Conservation (phyloP, 2,329 filamentous ascomycete genomes). For the Trichoderma sp. region DNA sequence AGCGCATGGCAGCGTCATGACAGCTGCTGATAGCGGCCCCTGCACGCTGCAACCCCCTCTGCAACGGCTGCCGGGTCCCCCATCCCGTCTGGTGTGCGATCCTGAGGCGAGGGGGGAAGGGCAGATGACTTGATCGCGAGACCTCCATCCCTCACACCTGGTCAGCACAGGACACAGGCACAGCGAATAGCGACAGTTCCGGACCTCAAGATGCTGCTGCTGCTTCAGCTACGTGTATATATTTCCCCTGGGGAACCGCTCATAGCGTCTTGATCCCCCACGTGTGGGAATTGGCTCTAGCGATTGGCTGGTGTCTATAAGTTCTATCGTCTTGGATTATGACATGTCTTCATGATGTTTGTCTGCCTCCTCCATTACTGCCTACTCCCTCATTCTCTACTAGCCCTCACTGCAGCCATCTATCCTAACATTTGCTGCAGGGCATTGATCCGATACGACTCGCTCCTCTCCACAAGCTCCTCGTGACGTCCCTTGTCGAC, state of each 20-base stretch:
- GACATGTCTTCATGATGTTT: background rate
- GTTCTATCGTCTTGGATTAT: background rate
- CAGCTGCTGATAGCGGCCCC: background rate
- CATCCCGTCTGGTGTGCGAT: background rate
- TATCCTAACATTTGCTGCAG: conserved; percentile 52
- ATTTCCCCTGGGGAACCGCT: conserved; percentile 6
- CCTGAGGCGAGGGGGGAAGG: conserved; percentile 9
- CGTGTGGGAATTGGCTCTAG: conserved; percentile 20
- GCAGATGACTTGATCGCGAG: conserved; percentile 22
- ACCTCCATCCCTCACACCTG: background rate
- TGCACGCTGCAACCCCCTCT: background rate
- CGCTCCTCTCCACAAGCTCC: conserved; percentile 56
- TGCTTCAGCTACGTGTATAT: background rate
- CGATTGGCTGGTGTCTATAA: conserved; percentile 25
- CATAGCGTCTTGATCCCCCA: conserved; percentile 2
- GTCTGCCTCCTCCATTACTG: background rate
- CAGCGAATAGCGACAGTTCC: background rate
- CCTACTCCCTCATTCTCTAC: background rate
- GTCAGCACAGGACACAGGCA: background rate
- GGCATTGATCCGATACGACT: conserved; percentile 56
- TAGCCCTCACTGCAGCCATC: conserved; percentile 10
- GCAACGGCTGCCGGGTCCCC: background rate
- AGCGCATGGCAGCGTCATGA: conserved; percentile 5
- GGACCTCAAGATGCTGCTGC: background rate
- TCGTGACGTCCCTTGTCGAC: conserved; percentile 57